These are phyloP conservation scores for Aciculoconidium aculeatum DNA, from an alignment of 805 yeast genomes.

Conservation along the genomic window DNA sequence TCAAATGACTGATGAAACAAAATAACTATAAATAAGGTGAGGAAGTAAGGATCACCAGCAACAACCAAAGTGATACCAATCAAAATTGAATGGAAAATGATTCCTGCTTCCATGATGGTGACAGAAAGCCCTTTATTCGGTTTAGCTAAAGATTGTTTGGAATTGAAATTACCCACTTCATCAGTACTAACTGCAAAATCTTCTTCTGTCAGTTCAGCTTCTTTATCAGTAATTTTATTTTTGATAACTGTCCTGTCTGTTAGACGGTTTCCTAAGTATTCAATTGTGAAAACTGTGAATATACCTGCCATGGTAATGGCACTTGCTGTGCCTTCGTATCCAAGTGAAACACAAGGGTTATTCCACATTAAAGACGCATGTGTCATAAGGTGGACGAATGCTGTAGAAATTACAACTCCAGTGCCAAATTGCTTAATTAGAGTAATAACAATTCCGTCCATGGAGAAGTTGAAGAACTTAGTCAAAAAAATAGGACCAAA, in stretches of 20 bases:
- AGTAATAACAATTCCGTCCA: conserved; percentile 3
- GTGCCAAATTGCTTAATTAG: conserved; percentile 19
- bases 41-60: conserved; percentile 24
- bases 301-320: conserved; percentile 27
- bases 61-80: conserved; percentile 25
- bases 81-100: conserved; percentile 25
- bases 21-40: conserved; percentile 24
- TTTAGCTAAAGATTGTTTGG: background rate
- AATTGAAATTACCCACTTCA: conserved; percentile 1
- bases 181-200: conserved; percentile 1
- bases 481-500: conserved; percentile 26
- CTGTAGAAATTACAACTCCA: conserved; percentile 28
- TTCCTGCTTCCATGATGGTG: conserved; percentile 21
- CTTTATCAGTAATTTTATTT: background rate
- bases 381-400: conserved; percentile 25
- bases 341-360: conserved; percentile 18
- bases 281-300: conserved; percentile 19
- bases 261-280: conserved; percentile 9
- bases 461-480: conserved; percentile 7
- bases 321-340: conserved; percentile 20
- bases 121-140: conserved; percentile 11
- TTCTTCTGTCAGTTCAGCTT: background rate
- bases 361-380: conserved; percentile 22
- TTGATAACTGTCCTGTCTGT: too few species aligned
- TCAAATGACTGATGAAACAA: conserved; percentile 29